phyloP scores from a whole-genome alignment of 495 filamentous ascomycete species.

The Hypomontagnella monticulosa region DNA sequence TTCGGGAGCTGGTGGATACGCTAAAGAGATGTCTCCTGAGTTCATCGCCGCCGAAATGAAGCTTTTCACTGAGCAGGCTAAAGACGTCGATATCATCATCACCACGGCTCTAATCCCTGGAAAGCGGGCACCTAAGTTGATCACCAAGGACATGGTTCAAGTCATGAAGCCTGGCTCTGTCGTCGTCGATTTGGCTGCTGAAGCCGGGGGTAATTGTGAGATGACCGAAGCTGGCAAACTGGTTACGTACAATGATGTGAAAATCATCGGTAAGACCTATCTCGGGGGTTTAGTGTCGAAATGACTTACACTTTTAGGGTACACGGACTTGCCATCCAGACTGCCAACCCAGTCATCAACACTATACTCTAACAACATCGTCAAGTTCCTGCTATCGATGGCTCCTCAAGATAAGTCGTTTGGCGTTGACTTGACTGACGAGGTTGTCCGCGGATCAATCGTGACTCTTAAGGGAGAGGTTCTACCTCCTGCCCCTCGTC shows the following conservation, averaged over 20 bases:
- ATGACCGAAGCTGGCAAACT: slow-evolving; percentile 75
- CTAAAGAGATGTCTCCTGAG: slow-evolving; percentile 88
- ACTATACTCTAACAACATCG: slow-evolving; percentile 87
- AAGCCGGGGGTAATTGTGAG: slow-evolving; percentile 84
- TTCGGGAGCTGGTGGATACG: slow-evolving; percentile 81
- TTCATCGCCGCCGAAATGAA: slow-evolving; percentile 91
- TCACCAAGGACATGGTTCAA: slow-evolving; percentile 79
- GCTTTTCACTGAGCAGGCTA: slow-evolving; percentile 81
- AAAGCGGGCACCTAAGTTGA: slow-evolving; percentile 76
- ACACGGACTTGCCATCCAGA: slow-evolving; percentile 82
- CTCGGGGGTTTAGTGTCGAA: neutral
- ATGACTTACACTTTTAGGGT: slow-evolving; percentile 58
- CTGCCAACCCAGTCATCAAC: slow-evolving; percentile 84
- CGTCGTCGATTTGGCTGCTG: slow-evolving; percentile 81
- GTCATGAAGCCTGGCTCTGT: slow-evolving; percentile 85
- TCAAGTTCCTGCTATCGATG: slow-evolving; percentile 82
- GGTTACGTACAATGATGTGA: slow-evolving; percentile 74
- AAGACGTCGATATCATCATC: slow-evolving; percentile 87
- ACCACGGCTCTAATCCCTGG: slow-evolving; percentile 86
- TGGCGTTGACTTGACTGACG: slow-evolving; percentile 77
- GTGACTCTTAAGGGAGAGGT: slow-evolving; percentile 78
- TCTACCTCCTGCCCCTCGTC: slow-evolving; percentile 74
- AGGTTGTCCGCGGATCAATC: slow-evolving; percentile 81
- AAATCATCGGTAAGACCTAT: slow-evolving; percentile 71
- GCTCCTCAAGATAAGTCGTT: slow-evolving; percentile 76